Percentiles rank a stretch among this genome's conserved stretches.
These are phyloP conservation scores for Vicia sativa DNA, from an alignment of 306 rosid genomes.

Conservation along the genomic window DNA sequence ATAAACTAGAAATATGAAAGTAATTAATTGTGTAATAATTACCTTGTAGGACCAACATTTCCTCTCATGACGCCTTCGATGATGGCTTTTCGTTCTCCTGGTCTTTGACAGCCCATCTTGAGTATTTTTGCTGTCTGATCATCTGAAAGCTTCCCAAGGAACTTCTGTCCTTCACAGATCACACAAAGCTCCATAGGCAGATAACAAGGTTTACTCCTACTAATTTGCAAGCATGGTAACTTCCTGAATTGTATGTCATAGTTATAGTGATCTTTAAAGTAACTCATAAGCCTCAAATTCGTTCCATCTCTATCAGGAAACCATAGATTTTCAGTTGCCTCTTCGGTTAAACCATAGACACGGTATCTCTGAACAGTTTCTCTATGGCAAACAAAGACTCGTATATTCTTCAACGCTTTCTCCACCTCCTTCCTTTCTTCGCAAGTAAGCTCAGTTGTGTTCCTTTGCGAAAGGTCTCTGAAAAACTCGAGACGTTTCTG, in stretches of 20 bases:
- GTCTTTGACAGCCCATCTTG: conserved; percentile 95
- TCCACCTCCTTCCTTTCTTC: conserved; percentile 89
- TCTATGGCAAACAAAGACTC: conserved; percentile 94
- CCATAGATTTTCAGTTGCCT: conserved; percentile 89
- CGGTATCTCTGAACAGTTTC: conserved; percentile 93
- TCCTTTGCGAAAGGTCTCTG: conserved; percentile 75
- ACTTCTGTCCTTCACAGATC: conserved; percentile 96
- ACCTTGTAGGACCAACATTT: conserved; percentile 88
- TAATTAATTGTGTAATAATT: conserved; percentile 24
- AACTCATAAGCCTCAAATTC: conserved; percentile 74
- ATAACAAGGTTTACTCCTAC: conserved; percentile 93
- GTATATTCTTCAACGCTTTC: conserved; percentile 80
- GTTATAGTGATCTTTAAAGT: conserved; percentile 92
- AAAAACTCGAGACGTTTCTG: conserved; percentile 91
- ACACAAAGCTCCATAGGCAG: conserved; percentile 99
- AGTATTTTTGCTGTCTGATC: conserved; percentile 96
- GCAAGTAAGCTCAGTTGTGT: conserved; percentile 54
- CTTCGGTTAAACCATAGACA: conserved; percentile 86
- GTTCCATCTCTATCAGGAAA: conserved; percentile 86
- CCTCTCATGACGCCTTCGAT: conserved; percentile 89
- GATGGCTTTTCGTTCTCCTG: conserved; percentile 80
- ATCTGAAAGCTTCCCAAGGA: conserved; percentile 90
- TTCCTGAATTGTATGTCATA: conserved; percentile 86
- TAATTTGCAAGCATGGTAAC: conserved; percentile 91
- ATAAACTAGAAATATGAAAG: not conserved